Evolutionary conservation across 2,329 filamentous ascomycete genomes (phyloP), one percentile per base, ranked within the genome.

Genomic region (Trichophyton simii): DNA sequence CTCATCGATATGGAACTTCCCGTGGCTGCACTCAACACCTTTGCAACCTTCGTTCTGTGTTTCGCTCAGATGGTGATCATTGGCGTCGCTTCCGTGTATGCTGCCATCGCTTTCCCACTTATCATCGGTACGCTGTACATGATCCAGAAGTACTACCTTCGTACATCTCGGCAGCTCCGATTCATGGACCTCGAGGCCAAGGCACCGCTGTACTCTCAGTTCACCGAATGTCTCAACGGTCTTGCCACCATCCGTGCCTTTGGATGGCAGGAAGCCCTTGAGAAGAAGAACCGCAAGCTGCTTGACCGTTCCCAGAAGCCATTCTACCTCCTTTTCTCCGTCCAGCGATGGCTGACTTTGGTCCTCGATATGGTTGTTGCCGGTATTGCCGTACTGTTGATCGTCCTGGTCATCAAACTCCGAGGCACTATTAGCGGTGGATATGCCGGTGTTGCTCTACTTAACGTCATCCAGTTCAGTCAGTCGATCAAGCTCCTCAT

Each of bases 111-210:
- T 0, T 71, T 77, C 55, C 77, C 77, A 0, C 60, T 76, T 20
- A 66, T 77, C 1, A 61, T 72, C 7, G 62, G 69, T 1, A 67
- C 67, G 1, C 66, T 79, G 28, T 79, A 74, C 62, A 60, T 70
- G 54, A 71, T 80, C 5, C 77, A 80, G 63, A 79, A 75, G 59
- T 77, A 83, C 57, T 86, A 86, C 65, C 75, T 86, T 1, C 76
- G 80, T 0, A 86, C 83, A 0, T 85, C 82, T 0, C 73, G 83
- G 0, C 83, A 86, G 67, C 68, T 87, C 6, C 77, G 83, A 57
- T 75, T 84, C 20, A 69, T 87, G 9, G 83, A 86, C 54, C 76
- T 87, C 0, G 84, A 87, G 68, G 78, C 80, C 1, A 85, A 86
- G 65, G 79, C 79, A 0, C 82, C 82, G 0, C 71, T 85, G 0